Evolutionary conservation across 148 eudicot genomes (phyloP).

Genomic region (Rheum nobile): DNA sequence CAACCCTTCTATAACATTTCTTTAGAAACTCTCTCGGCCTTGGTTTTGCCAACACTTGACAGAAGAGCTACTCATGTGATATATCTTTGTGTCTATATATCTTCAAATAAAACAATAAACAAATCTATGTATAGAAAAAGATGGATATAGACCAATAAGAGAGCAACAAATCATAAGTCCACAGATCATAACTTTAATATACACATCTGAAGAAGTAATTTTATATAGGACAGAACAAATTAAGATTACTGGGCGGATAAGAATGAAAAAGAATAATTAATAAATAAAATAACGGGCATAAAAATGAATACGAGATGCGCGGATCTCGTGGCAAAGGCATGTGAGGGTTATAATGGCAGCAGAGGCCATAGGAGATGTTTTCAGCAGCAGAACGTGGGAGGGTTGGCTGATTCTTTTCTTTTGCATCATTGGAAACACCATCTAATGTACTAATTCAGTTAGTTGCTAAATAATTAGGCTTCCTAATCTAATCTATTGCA

Average conservation of each 20-base stretch:
- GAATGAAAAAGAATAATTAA: neutral
- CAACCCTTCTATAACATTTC: too few species aligned
- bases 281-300: neutral
- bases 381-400: neutral
- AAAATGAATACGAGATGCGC: slow-evolving; percentile 13
- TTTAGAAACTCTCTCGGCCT: neutral
- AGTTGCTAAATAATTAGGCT: neutral
- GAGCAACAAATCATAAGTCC: neutral
- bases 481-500: neutral
- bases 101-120: neutral
- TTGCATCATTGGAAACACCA: neutral
- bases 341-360: slow-evolving; percentile 15
- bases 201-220: neutral
- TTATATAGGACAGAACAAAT: neutral
- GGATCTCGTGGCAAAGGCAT: slow-evolving; percentile 36
- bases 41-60: slow-evolving; percentile 6
- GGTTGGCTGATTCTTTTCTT: neutral
- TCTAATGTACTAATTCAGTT: neutral
- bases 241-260: neutral
- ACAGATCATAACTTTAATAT: neutral
- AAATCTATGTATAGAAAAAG: neutral
- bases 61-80: slow-evolving; percentile 1
- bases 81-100: neutral
- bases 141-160: neutral
- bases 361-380: neutral